These are phyloP conservation scores for Pseudogymnoascus destructans DNA, from an alignment of 2,329 filamentous ascomycete genomes.

Conservation along the genomic window DNA sequence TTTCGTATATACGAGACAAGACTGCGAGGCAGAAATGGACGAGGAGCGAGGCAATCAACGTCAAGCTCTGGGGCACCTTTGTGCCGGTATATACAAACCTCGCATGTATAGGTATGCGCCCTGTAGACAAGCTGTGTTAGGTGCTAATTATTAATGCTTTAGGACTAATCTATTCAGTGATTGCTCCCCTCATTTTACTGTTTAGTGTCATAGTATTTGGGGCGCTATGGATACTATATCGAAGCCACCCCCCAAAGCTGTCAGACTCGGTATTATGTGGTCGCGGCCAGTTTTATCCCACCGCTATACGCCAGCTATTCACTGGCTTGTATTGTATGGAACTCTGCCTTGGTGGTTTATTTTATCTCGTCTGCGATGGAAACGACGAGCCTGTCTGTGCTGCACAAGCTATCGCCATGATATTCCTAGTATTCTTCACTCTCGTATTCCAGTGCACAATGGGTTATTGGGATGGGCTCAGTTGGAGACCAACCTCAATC, in stretches of 20 bases:
- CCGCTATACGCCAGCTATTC: constrained; percentile 17
- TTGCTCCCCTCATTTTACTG: constrained; percentile 73
- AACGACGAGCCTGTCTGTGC: constrained; percentile 13
- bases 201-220: constrained; percentile 84
- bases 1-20: constrained; percentile 3
- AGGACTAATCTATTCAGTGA: constrained; percentile 69
- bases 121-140: constrained; percentile 8
- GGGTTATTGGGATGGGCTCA: background rate
- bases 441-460: constrained; percentile 16
- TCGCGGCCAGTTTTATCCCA: constrained; percentile 48
- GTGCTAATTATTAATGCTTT: constrained; percentile 9
- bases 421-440: constrained; percentile 15
- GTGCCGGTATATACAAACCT: constrained; percentile 52
- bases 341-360: constrained; percentile 17
- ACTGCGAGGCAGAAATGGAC: constrained; percentile 6
- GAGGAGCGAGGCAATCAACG: background rate
- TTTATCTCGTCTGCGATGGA: constrained; percentile 17
- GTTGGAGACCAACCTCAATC: background rate
- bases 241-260: background rate
- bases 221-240: constrained; percentile 66
- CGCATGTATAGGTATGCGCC: constrained; percentile 12
- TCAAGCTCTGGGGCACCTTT: constrained; percentile 46
- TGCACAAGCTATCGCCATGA: constrained; percentile 19
- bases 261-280: constrained; percentile 33
- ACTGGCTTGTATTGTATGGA: constrained; percentile 20